A percentile compares a stretch with the other conserved stretches of the same genome.
These are phyloP conservation scores for Neofusicoccum cordaticola DNA, from an alignment of 2,329 filamentous ascomycete genomes.

Conservation along the genomic window DNA sequence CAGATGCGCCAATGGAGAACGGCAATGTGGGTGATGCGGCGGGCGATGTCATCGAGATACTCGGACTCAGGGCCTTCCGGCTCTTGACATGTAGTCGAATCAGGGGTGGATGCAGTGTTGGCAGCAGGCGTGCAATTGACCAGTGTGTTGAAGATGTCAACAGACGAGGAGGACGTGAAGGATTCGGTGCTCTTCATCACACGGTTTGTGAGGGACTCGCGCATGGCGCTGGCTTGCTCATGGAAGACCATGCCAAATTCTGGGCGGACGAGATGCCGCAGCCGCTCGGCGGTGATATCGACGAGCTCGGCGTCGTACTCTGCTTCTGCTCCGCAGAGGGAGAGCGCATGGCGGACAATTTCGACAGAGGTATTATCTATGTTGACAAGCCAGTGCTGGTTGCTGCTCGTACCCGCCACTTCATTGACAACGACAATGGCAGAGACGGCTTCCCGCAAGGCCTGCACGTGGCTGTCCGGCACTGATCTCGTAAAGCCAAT, in stretches of 20 bases:
- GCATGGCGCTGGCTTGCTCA: conserved; percentile 32
- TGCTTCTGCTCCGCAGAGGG: conserved; percentile 28
- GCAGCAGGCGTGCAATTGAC: conserved; percentile 25
- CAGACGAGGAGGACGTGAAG: conserved; percentile 37
- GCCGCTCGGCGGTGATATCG: conserved; percentile 31
- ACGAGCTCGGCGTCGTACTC: conserved; percentile 35
- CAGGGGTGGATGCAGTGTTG: not conserved
- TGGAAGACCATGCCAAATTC: conserved; percentile 24
- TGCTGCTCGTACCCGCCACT: conserved; percentile 21
- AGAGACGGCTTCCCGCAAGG: conserved; percentile 33
- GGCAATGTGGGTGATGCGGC: conserved; percentile 76
- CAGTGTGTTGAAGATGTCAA: conserved; percentile 44
- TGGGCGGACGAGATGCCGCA: conserved; percentile 34
- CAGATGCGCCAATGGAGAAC: conserved; percentile 90
- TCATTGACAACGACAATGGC: conserved; percentile 36
- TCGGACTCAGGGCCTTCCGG: conserved; percentile 21
- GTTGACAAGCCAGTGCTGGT: conserved; percentile 39
- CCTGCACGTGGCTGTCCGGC: conserved; percentile 22
- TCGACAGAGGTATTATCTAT: conserved; percentile 46
- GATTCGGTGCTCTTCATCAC: conserved; percentile 29
- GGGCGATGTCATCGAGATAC: conserved; percentile 64
- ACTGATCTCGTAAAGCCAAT: conserved; percentile 28
- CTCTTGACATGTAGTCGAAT: not conserved
- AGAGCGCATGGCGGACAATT: conserved; percentile 43
- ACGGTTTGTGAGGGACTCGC: conserved; percentile 26